Evolutionary conservation across 352 stramenopile species (phyloP), one percentile per base, ranked within the genome.

Genomic region (Phytophthora constricta): DNA sequence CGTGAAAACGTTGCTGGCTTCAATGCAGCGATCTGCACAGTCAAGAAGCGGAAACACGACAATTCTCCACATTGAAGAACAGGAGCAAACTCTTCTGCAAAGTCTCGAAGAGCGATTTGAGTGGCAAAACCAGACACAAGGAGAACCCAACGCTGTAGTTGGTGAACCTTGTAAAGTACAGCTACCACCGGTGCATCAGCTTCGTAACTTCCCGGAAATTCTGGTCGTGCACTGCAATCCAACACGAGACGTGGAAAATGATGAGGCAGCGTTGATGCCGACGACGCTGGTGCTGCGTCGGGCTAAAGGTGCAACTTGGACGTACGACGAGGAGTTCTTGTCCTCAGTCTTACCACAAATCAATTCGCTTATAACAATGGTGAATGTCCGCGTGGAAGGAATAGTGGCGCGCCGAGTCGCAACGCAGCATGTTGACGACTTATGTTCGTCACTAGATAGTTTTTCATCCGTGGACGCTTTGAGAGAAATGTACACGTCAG

Each of bases 291-390:
- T 92, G 0, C 34, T 95, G 26, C 82, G 69, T 1, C 74, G 86
- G 3, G 76, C 90, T 1, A 53, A 53, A 7, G 75, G 76, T 0
- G 78, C 75, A 8, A 77, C 73, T 1, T 93, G 84, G 84, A 46
- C 42, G 14, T 90, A 89, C 45, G 84, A 92, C 39, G 42, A 80
- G 19, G 82, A 91, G 5, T 84, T 92, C 23, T 37, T 95, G 3
- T 26, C 57, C 1, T 70, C 59, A 3, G 45, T 91, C 16, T 13
- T 89, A 10, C 77, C 79, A 4, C 46, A 67, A 19, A 55, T 91
- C 19, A 80, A 90, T 28, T 62, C 70, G 11, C 37, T 91, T 0
- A 74, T 90, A n/a, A 10, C 20, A 1, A 53, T 70, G 16, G 67
- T 88, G 31, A 91, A 91, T 49, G 3, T 65, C 2, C 76, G 82